Evolutionary conservation across 257 asterid species (phyloP).

Genomic region (Nicotiana undulata): DNA sequence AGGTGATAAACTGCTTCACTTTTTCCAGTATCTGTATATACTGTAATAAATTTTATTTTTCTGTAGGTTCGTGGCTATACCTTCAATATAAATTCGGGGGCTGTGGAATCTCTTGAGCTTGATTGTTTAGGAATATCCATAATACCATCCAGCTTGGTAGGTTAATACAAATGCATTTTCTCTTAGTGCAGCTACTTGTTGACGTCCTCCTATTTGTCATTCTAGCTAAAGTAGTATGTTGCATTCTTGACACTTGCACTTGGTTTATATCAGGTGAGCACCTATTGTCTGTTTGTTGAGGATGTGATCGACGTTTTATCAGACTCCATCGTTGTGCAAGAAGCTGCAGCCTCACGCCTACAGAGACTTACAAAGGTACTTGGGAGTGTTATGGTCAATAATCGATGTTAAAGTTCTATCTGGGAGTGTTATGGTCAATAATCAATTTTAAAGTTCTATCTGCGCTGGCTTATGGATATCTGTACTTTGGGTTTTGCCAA

Average conservation of each 20-base stretch:
- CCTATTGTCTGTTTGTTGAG: constrained; percentile 46
- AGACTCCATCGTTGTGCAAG: constrained; percentile 46
- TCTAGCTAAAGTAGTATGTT: not conserved
- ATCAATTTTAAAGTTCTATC: not conserved
- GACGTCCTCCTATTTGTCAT: not conserved
- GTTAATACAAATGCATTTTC: not conserved
- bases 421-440: not conserved
- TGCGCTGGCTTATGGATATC: not conserved
- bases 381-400: not conserved
- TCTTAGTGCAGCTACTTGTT: not conserved
- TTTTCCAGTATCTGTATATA: not conserved
- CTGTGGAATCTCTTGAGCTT: constrained; percentile 51
- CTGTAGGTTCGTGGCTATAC: constrained; percentile 63
- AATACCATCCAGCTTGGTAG: constrained; percentile 67
- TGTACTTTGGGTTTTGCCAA: not conserved
- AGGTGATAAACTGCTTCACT: constrained; percentile 26
- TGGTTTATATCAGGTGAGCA: constrained; percentile 46
- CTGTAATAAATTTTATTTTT: not conserved
- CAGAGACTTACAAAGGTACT: constrained; percentile 64
- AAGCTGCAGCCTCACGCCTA: constrained; percentile 49
- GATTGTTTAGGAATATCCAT: constrained; percentile 68
- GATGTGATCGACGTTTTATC: constrained; percentile 51
- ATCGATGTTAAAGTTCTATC: not conserved
- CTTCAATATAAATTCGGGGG: constrained; percentile 52
- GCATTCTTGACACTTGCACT: not conserved